Percentiles rank a stretch among this genome's conserved stretches.
These are phyloP conservation scores for Phytophthora chlamydospora DNA, from an alignment of 352 stramenopile species.

Conservation along the genomic window DNA sequence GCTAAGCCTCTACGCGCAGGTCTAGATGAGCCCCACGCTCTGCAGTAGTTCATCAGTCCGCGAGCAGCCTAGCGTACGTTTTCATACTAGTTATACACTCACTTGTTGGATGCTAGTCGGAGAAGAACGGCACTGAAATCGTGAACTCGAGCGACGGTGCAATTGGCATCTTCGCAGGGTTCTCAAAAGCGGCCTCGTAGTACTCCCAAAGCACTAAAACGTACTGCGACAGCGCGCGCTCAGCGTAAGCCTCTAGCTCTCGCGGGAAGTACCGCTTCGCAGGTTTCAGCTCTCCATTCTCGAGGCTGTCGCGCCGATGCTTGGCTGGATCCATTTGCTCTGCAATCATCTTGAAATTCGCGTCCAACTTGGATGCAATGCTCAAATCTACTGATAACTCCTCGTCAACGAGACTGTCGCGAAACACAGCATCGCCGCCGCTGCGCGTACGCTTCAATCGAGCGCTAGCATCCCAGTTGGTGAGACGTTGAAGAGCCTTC, in stretches of 20 bases:
- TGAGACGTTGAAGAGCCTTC: conserved; percentile 61
- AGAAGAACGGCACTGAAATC: conserved; percentile 72
- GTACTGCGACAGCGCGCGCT: conserved; percentile 78
- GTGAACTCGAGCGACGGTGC: conserved; percentile 84
- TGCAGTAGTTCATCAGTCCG: conserved; percentile 22
- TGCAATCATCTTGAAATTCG: conserved; percentile 87
- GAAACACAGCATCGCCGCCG: conserved; percentile 65
- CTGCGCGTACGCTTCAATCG: conserved; percentile 48
- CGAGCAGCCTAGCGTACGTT: conserved; percentile 21
- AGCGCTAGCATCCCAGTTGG: conserved; percentile 71
- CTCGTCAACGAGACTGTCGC: conserved; percentile 76
- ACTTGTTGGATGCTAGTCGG: conserved; percentile 49
- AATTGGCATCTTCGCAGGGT: conserved; percentile 47
- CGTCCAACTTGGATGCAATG: conserved; percentile 83
- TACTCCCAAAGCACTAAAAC: conserved; percentile 84
- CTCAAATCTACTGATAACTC: conserved; percentile 84
- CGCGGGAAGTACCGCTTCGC: conserved; percentile 61
- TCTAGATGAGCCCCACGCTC: conserved; percentile 23
- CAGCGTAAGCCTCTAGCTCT: conserved; percentile 74
- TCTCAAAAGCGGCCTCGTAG: conserved; percentile 75
- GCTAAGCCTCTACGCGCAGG: conserved; percentile 78
- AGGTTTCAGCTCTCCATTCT: conserved; percentile 6
- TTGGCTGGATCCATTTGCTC: conserved; percentile 62
- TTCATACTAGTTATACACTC: conserved; percentile 40
- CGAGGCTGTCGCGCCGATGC: conserved; percentile 1